Evolutionary conservation across 257 asterid species (phyloP), one percentile per base, ranked within the genome.

Genomic region (Lantana camara): DNA sequence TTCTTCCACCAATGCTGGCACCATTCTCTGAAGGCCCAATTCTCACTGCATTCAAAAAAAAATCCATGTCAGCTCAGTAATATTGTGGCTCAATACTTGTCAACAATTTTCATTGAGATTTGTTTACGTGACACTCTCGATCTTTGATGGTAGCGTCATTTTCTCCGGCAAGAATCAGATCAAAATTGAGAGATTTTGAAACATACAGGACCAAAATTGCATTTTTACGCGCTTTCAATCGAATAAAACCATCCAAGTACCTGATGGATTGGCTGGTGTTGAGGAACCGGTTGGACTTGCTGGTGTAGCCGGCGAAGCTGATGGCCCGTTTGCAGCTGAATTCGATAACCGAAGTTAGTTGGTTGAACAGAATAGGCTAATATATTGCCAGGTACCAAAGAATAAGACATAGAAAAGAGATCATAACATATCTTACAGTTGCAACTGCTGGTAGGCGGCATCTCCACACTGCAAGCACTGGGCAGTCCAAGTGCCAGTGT

Each of bases 401-500:
- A 2, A 4, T 2, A 40, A 41, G 14, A 20, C 5, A 45, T n/a
- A n/a, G n/a, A n/a, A n/a, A n/a, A n/a, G n/a, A n/a, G n/a, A n/a
- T n/a, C n/a, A 1, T 7, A 32, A 9, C 0, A 14, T n/a, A 65
- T 42, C 71, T 63, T 22, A 82, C 89, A 66, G 19, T 79, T 77
- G 79, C 92, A 87, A 40, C 55, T 61, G 75, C 74, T 80, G 41
- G 64, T 5, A 0, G 88, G 80, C 49, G 92, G 90, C 22, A 90
- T 82, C 53, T 73, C 81, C 19, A 84, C 78, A 22, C 71, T 77
- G 73, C 92, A 87, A 29, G 52, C 76, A 17, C 21, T 48, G 2
- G 95, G 95, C 13, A 87, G 73, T 7, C 63, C 46, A 52, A 87
- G 71, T 17, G 88, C 92, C 0, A 74, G 71, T 9, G 90, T 78